Evolutionary conservation across 164 flowering plant species (phyloP), one percentile per base, ranked within the genome.

Genomic region (Sextonia rubra): DNA sequence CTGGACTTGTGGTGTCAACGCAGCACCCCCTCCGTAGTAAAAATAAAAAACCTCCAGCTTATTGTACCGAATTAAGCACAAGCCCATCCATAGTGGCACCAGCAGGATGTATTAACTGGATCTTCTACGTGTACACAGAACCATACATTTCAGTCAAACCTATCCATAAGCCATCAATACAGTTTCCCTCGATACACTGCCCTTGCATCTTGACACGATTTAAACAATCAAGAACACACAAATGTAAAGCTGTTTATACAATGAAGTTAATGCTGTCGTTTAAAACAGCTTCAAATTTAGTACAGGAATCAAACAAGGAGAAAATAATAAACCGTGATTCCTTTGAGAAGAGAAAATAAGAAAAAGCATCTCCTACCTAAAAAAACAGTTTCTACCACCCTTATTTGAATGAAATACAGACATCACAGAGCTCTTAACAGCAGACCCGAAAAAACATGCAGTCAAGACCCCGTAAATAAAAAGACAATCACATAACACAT

Each of bases 391-490:
- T 15, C 14, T 52, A 15, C 58, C 58, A 18, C n/a, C 2, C 58
- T 37, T 18, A 52, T 52, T 52, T 20, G n/a, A 52, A 52, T 52
- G 58, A 52, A 20, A 52, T 52, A 52, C 58, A 52, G 58, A 52
- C n/a, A 52, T 52, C 58, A 52, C 58, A 52, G 58, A 52, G 58
- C 58, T 52, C 58, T 52, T 52, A 52, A 52, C 58, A 52, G 58
- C 58, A 52, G 58, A 20, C 58, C 4, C 58, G 44, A 64, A 64
- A 64, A 64, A 15, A 64, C n/a, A 64, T 64, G 67, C 67, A 64
- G 44, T 27, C 30, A 29, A 29, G 47, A 64, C 67, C 24, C 37
- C 3, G n/a, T 29, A 30, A 27, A 26, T 32, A 64, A 26, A 17
- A 25, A 30, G 18, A 64, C n/a, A 29, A 32, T 18, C 27, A 14